Evolutionary conservation across 2,329 filamentous ascomycete genomes (phyloP).

Genomic region (Aciculosporium take): DNA sequence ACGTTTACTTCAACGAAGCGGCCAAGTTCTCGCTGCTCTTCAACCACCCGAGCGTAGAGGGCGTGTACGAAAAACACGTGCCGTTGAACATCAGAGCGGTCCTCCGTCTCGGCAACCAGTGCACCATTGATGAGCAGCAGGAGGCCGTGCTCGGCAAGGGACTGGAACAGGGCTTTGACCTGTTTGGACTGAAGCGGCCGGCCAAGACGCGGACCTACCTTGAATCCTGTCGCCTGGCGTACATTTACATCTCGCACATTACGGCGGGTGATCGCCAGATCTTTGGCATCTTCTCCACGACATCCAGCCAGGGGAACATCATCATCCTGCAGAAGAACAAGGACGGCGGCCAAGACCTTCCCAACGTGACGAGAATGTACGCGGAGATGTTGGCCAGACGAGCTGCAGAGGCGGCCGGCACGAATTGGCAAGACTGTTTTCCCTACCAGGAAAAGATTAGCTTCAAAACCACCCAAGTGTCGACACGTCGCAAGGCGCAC

Average conservation of each 20-base stretch:
- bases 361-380: constrained; percentile 84
- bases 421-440: constrained; percentile 68
- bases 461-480: constrained; percentile 79
- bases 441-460: constrained; percentile 73
- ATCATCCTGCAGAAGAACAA: constrained; percentile 74
- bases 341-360: constrained; percentile 66
- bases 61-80: constrained; percentile 90
- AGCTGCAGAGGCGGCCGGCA: constrained; percentile 49
- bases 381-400: constrained; percentile 56
- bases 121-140: constrained; percentile 84
- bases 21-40: constrained; percentile 73
- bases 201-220: constrained; percentile 58
- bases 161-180: constrained; percentile 83
- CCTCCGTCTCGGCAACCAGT: constrained; percentile 77
- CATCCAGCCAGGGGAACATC: constrained; percentile 65
- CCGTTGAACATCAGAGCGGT: constrained; percentile 77
- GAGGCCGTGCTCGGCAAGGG: constrained; percentile 84
- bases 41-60: constrained; percentile 87
- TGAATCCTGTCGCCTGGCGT: constrained; percentile 57
- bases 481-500: constrained; percentile 75
- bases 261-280: constrained; percentile 81
- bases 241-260: constrained; percentile 88
- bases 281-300: constrained; percentile 84
- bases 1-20: constrained; percentile 70
- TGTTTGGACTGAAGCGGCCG: constrained; percentile 57